These are phyloP conservation scores for Xylariaceae sp. DNA, from an alignment of 2,329 filamentous ascomycete species.

Conservation along the genomic window DNA sequence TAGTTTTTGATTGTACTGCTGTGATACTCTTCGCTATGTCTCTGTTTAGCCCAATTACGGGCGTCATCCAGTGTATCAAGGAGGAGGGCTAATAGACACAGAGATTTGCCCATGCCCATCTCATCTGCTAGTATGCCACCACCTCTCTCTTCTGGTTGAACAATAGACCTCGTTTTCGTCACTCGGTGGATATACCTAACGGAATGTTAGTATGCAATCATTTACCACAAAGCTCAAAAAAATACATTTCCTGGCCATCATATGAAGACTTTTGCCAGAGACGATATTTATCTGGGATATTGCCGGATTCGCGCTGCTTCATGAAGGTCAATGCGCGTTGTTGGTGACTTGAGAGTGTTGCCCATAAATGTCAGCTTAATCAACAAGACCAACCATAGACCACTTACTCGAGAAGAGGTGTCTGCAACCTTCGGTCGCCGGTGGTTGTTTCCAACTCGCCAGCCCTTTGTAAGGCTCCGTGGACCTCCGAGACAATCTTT, in stretches of 20 bases:
- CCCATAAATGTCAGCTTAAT: neutral
- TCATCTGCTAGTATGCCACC: slow-evolving; percentile 64
- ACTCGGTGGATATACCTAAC: slow-evolving; percentile 48
- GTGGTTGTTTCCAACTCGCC: slow-evolving; percentile 16
- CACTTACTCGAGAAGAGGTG: slow-evolving; percentile 14
- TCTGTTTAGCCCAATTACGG: slow-evolving; percentile 43
- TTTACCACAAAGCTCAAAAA: slow-evolving; percentile 2
- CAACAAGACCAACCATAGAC: neutral
- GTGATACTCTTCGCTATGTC: slow-evolving; percentile 22
- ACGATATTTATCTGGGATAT: slow-evolving; percentile 40
- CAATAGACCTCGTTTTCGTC: slow-evolving; percentile 45
- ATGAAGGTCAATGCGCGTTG: slow-evolving; percentile 48
- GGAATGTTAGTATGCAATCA: neutral
- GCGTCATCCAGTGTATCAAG: slow-evolving; percentile 49
- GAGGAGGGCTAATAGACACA: slow-evolving; percentile 59
- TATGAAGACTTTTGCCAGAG: slow-evolving; percentile 42
- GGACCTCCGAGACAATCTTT: slow-evolving; percentile 19
- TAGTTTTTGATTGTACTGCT: slow-evolving; percentile 27
- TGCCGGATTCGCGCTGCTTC: slow-evolving; percentile 47
- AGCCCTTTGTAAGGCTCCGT: slow-evolving; percentile 16
- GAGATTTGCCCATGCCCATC: slow-evolving; percentile 67
- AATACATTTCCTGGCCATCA: slow-evolving; percentile 39
- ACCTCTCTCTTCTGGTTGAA: slow-evolving; percentile 42
- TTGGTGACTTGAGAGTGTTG: slow-evolving; percentile 47
- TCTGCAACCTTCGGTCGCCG: slow-evolving; percentile 15